A percentile compares a stretch with the other conserved stretches of the same genome.
Conservation (phyloP, 148 eudicot species). For the Chenopodium suecicum region DNA sequence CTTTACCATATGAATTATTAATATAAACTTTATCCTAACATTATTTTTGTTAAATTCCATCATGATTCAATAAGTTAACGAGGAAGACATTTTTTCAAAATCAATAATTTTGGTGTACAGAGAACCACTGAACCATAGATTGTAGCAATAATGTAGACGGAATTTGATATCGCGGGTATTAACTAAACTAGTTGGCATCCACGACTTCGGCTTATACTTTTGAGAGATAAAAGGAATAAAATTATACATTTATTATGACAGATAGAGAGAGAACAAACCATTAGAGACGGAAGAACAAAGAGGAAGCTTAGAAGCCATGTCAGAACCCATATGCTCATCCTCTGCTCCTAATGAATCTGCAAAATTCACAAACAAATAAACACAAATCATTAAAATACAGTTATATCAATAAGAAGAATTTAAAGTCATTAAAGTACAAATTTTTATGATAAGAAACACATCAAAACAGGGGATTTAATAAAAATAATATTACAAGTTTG, state of each 20-base stretch:
- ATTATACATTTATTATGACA: too few species aligned
- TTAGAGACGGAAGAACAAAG: constrained; percentile 66
- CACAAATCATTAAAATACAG: not conserved
- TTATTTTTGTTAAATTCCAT: too few species aligned
- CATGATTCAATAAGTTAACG: too few species aligned
- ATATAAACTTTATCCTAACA: too few species aligned
- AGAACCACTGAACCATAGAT: too few species aligned
- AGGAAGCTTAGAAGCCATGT: constrained; percentile 34
- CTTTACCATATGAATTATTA: not conserved
- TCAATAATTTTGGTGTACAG: not conserved
- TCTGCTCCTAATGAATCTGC: constrained; percentile 58
- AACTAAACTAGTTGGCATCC: not conserved
- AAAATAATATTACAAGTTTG: not conserved
- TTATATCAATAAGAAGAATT: not conserved
- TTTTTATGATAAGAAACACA: not conserved
- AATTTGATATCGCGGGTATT: not conserved
- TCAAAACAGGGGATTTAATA: not conserved
- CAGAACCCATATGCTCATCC: constrained; percentile 39
- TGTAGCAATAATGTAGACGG: not conserved
- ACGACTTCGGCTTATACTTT: not conserved
- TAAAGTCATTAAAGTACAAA: not conserved
- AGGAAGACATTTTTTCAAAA: not conserved
- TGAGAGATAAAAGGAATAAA: not conserved
- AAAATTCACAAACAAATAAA: constrained; percentile 19
- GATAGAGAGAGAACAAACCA: constrained; percentile 40